Base-by-base conservation (phyloP, 768 basidiomycete genomes). In the Baorangia bicolor region DNA sequence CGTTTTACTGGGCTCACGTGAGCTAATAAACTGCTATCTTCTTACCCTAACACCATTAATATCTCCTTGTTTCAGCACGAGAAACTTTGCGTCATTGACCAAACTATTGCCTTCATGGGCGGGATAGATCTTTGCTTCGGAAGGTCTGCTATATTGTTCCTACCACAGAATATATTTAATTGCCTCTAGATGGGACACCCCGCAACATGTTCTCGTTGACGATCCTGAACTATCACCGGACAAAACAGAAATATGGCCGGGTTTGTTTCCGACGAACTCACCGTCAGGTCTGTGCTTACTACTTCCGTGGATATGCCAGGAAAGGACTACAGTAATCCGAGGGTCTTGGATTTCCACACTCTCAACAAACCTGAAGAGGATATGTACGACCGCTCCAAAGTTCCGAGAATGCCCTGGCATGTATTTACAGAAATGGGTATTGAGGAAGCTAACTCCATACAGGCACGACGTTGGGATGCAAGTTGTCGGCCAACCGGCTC, bases 381-480 rank as follows among this genome's bases (percentile, higher is more conserved):
- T 67, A 92, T 96, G 89, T 94, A 96, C 64, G 95, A 99, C 65
- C 84, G 97, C 33, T 72, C 79, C 8, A 96, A 88, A 70, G 81
- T 91, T 20, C 92, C 94, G 6, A 81, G 97, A 46, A 98, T 98
- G 94, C 94, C 97, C 28, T 99, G 96, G 95, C 94, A 65, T 55
- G 84, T 23, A 16, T 33, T 66, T 43, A 13, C 12, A 14, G 10
- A 39, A 18, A 52, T 53, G 2, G 6, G 5, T 2, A 27, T 45
- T 13, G 11, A 45, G 5, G 34, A 21, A 14, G 14, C 18, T 58
- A 5, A 67, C 21, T 2, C 7, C 12, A 8, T 31, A 12, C 60
- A 95, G 94, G 94, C 97, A 99, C 69, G 97, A 99, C 69, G 92
- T 98, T 37, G 92, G 86, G 0, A 79, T 98, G 78, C 97, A 99